Percentiles rank a stretch among this genome's conserved stretches.
phyloP scores from a whole-genome alignment of 768 basidiomycete genomes.

The Flagelloscypha sp. region DNA sequence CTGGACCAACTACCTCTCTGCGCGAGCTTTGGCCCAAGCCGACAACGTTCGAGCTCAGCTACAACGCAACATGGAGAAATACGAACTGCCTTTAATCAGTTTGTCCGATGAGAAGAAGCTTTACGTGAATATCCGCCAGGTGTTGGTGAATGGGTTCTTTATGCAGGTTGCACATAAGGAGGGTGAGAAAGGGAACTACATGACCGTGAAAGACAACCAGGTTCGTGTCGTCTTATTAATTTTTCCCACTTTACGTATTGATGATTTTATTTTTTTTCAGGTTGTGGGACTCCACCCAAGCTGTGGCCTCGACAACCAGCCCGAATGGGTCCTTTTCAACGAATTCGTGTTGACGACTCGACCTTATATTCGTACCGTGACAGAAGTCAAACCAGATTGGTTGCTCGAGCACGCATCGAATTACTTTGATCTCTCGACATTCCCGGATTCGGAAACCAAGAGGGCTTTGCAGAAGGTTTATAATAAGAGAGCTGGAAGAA shows the following conservation, averaged over 20 bases:
- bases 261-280: constrained; percentile 18
- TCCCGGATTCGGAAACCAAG: constrained; percentile 69
- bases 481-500: constrained; percentile 46
- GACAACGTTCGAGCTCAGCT: constrained; percentile 91
- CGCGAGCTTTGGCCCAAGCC: constrained; percentile 77
- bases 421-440: constrained; percentile 64
- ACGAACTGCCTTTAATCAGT: constrained; percentile 69
- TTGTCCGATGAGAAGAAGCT: constrained; percentile 62
- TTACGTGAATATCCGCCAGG: constrained; percentile 68
- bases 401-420: constrained; percentile 50
- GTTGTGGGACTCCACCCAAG: constrained; percentile 77
- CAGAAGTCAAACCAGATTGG: constrained; percentile 85
- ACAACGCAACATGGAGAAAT: constrained; percentile 85
- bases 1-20: constrained; percentile 83
- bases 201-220: constrained; percentile 95
- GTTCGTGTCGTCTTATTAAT: constrained; percentile 25
- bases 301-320: constrained; percentile 78
- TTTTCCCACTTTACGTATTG: background rate
- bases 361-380: constrained; percentile 85
- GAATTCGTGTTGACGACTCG: constrained; percentile 91
- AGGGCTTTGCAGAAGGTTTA: constrained; percentile 46
- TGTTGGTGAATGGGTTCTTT: constrained; percentile 89
- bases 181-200: constrained; percentile 79
- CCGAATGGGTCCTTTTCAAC: constrained; percentile 90
- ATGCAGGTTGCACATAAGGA: constrained; percentile 98